Evolutionary conservation across 2,329 filamentous ascomycete species (phyloP).

Genomic region (Aspergillus tanneri): DNA sequence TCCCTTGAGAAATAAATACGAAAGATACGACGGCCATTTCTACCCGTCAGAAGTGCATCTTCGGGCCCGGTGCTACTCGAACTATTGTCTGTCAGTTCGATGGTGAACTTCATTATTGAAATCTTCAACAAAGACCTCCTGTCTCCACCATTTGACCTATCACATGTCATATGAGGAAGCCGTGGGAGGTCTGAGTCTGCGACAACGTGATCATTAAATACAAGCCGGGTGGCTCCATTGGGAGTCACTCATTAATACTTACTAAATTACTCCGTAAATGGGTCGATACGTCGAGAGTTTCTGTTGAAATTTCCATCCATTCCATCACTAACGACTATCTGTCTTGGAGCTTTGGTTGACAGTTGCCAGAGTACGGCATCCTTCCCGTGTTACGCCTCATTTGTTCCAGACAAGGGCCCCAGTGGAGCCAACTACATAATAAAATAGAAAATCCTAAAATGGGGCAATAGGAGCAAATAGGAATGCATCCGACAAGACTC

Average conservation of each 20-base stretch:
- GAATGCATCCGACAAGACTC: slow-evolving; percentile 18
- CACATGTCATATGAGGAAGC: slow-evolving; percentile 15
- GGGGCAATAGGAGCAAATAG: slow-evolving; percentile 20
- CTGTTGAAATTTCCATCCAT: slow-evolving; percentile 3
- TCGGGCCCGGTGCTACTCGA: not conserved
- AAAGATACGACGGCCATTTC: not conserved
- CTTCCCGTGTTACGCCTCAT: slow-evolving; percentile 24
- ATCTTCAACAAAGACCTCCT: not conserved
- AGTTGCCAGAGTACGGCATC: slow-evolving; percentile 13
- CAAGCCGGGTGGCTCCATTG: slow-evolving; percentile 1
- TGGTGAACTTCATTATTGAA: slow-evolving; percentile 6
- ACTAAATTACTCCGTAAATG: no score
- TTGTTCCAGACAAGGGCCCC: slow-evolving; percentile 18
- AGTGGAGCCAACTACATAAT: no score
- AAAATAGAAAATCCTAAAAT: slow-evolving; percentile 7
- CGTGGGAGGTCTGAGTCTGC: slow-evolving; percentile 7
- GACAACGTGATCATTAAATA: slow-evolving; percentile 5
- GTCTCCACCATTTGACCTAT: slow-evolving; percentile 15
- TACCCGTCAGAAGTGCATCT: not conserved
- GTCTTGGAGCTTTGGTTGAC: slow-evolving; percentile 2
- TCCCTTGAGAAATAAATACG: not conserved
- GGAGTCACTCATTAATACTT: not conserved
- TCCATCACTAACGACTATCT: not conserved
- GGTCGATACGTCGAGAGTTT: not conserved
- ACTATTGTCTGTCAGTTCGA: not conserved